These are phyloP conservation scores for Mixia osmundae DNA, from an alignment of 1,284 basidiomycete genomes.

Conservation along the genomic window DNA sequence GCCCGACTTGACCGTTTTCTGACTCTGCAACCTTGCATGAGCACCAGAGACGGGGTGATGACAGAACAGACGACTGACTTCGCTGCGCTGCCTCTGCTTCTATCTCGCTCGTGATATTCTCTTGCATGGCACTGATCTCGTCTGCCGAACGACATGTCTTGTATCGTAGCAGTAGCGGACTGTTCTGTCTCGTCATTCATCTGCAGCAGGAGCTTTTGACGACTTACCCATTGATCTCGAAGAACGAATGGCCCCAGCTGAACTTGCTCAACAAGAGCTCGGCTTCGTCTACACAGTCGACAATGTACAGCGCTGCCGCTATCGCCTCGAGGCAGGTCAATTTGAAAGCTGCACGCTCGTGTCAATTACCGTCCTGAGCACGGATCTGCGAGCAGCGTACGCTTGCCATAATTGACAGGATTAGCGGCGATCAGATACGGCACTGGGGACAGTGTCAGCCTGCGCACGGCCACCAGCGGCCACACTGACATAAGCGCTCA, in stretches of 20 bases:
- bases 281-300: conserved; percentile 56
- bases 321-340: conserved; percentile 43
- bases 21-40: neutral
- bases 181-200: conserved; percentile 2
- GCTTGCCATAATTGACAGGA: conserved; percentile 85
- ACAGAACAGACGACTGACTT: conserved; percentile 17
- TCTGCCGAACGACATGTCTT: conserved; percentile 39
- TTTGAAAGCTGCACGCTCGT: conserved; percentile 13
- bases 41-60: neutral
- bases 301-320: conserved; percentile 77
- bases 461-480: neutral
- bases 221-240: conserved; percentile 49
- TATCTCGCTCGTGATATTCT: conserved; percentile 46
- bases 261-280: conserved; percentile 51
- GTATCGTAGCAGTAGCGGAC: conserved; percentile 45
- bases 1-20: conserved; percentile 5
- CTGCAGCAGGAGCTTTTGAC: neutral
- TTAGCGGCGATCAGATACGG: conserved; percentile 82
- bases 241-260: conserved; percentile 70
- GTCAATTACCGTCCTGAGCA: neutral
- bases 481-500: conserved; percentile 54
- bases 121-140: conserved; percentile 42
- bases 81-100: conserved; percentile 37
- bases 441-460: conserved; percentile 29
- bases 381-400: conserved; percentile 30